Percentiles rank a stretch among this genome's conserved stretches.
Conservation (phyloP, 2,329 filamentous ascomycete species). For the Westerdykella ornata region DNA sequence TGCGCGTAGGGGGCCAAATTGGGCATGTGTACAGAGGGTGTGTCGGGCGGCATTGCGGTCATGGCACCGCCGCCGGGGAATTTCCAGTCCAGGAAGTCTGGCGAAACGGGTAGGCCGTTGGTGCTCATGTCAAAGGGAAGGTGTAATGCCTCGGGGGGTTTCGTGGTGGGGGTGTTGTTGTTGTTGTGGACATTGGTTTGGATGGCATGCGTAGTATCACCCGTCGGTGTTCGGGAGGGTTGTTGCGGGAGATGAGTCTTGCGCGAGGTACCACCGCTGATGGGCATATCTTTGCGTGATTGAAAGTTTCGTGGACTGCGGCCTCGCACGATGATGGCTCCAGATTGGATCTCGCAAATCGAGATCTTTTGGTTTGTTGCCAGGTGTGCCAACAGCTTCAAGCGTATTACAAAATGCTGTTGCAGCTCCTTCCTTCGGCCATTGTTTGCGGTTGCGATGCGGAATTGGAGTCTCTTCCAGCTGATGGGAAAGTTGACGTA, state of each 20-base stretch:
- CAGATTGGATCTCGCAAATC: conserved; percentile 76
- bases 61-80: conserved; percentile 36
- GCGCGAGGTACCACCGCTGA: conserved; percentile 70
- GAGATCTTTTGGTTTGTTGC: conserved; percentile 76
- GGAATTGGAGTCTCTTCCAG: conserved; percentile 88
- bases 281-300: conserved; percentile 82
- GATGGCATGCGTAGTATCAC: conserved; percentile 26
- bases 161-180: conserved; percentile 19
- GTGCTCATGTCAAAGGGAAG: conserved; percentile 39
- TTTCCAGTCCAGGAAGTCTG: conserved; percentile 43
- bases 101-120: conserved; percentile 37
- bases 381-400: conserved; percentile 79
- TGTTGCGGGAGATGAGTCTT: conserved; percentile 46
- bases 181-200: conserved; percentile 21
- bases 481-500: conserved; percentile 87
- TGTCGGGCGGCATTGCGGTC: conserved; percentile 39
- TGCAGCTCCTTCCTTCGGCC: conserved; percentile 89
- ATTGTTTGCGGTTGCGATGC: conserved; percentile 94
- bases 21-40: conserved; percentile 31
- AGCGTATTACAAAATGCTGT: conserved; percentile 85
- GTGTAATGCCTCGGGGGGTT: conserved; percentile 31
- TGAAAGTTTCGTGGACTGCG: conserved; percentile 93
- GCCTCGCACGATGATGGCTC: conserved; percentile 87
- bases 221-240: conserved; percentile 33
- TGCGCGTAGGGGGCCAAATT: conserved; percentile 42